These are phyloP conservation scores for Penicillium sp. DNA, from an alignment of 2,329 filamentous ascomycete genomes.

Conservation along the genomic window DNA sequence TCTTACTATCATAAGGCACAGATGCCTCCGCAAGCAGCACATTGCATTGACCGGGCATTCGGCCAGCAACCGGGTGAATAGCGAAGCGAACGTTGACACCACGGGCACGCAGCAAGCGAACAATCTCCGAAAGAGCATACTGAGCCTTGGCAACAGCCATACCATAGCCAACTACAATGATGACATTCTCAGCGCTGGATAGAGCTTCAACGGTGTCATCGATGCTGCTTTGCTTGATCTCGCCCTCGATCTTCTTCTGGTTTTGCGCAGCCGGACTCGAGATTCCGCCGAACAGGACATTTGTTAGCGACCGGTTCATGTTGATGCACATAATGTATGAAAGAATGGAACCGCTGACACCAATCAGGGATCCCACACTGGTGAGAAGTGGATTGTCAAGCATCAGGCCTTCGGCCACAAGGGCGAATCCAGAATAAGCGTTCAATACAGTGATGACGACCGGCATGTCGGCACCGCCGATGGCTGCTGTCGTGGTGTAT, in stretches of 20 bases:
- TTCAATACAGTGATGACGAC: conserved; percentile 86
- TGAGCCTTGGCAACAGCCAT: conserved; percentile 94
- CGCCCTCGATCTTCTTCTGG: conserved; percentile 69
- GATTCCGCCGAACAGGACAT: conserved; percentile 79
- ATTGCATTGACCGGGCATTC: conserved; percentile 91
- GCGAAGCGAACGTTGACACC: conserved; percentile 78
- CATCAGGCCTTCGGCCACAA: conserved; percentile 89
- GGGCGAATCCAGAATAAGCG: conserved; percentile 79
- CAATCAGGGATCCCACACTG: conserved; percentile 76
- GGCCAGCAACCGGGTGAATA: conserved; percentile 79
- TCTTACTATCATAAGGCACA: conserved; percentile 68
- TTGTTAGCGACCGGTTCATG: conserved; percentile 84
- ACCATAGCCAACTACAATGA: conserved; percentile 83
- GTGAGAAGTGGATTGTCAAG: conserved; percentile 76
- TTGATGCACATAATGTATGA: conserved; percentile 81
- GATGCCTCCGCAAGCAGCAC: conserved; percentile 78
- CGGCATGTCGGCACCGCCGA: conserved; percentile 89
- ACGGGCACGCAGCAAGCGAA: conserved; percentile 60
- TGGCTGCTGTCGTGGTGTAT: conserved; percentile 76
- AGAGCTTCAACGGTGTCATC: conserved; percentile 73
- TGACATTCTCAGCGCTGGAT: conserved; percentile 69
- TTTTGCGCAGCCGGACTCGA: conserved; percentile 52
- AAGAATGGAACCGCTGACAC: conserved; percentile 78
- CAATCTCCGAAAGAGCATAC: conserved; percentile 79
- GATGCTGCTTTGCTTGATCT: conserved; percentile 66